Conservation (phyloP, 345 rosid genomes). For the Rhizophora apiculata region DNA sequence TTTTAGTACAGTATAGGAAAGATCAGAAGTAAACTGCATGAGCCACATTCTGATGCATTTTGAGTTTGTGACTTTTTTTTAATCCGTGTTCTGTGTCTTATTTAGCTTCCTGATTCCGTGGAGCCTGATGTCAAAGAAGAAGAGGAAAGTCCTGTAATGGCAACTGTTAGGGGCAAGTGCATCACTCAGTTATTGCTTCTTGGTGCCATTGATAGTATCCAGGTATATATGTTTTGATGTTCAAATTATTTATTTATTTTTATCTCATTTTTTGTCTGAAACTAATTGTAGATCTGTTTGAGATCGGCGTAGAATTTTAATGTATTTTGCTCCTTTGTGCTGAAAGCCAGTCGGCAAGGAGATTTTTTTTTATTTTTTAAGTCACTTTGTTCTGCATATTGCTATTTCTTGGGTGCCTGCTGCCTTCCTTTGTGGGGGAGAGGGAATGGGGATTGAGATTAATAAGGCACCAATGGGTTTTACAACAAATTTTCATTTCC, state of each 20-base stretch:
- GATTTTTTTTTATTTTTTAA: neutral
- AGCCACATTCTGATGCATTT: neutral
- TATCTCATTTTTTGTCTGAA: neutral
- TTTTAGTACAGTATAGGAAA: too few species aligned
- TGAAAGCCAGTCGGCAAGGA: neutral
- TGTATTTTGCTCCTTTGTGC: neutral
- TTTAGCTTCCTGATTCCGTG: conserved; percentile 52
- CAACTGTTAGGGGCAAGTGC: conserved; percentile 82
- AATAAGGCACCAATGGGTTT: neutral
- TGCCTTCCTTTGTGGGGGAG: neutral
- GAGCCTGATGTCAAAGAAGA: conserved; percentile 62
- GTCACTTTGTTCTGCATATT: neutral
- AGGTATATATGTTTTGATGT: conserved; percentile 41
- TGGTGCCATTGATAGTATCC: conserved; percentile 77
- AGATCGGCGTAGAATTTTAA: too few species aligned
- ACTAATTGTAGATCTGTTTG: conserved; percentile 1
- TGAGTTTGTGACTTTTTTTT: neutral
- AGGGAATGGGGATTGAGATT: neutral
- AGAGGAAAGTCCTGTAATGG: conserved; percentile 70
- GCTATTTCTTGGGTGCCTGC: neutral
- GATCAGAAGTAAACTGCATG: neutral
- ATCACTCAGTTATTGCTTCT: conserved; percentile 81
- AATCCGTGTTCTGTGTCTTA: conserved; percentile 10
- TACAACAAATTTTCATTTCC: neutral
- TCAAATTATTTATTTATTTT: neutral